Evolutionary conservation across 768 basidiomycete genomes (phyloP), one percentile per base, ranked within the genome.

Genomic region (Lentinus brumalis): DNA sequence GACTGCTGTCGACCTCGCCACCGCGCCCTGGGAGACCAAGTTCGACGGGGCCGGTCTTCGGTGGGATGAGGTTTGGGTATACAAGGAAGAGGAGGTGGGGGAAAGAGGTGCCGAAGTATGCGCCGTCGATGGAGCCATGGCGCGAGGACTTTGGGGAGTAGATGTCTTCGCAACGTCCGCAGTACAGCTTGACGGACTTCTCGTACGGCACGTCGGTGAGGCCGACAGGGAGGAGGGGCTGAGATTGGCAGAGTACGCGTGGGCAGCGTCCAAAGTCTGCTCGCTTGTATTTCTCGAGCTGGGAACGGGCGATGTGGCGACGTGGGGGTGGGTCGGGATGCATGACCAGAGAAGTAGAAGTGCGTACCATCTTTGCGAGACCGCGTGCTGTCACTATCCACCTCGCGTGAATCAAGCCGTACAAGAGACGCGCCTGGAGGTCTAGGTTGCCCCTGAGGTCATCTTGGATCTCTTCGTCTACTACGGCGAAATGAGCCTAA

Each of bases 181-280:
- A 99, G 77, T 95, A 98, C 52, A 99, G 89, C 74, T 99, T 99
- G 73, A 98, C 96, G 32, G 94, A 95, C 77, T 98, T 99, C 73
- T 97, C 93, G 75, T 97, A 98, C 0, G 97, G 92, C n/a, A 94
- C 83, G 75, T 99, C 97, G 62, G 92, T 95, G 31, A 98, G 87
- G 16, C 97, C 97, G 64, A 98, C 93, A 15, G 97, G 97, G 35
- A 98, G 91, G 64, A 99, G 91, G 15, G 95, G 89, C 72, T 98
- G 97, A 5, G 85, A 83, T 71, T 94, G 91, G 79, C 97, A 98
- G 67, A 96, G 85, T 29, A 98, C 97, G 63, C 97, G 92, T 4
- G 97, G 97, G 76, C 97, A 99, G 50, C 97, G 91, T 30, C 97
- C 96, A 69, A 99, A 99, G 74, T 99, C 97, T 56, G 93, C 95